Evolutionary conservation across 1,284 basidiomycete species (phyloP), one percentile per base, ranked within the genome.

Genomic region (Limonomyces culmigenus): DNA sequence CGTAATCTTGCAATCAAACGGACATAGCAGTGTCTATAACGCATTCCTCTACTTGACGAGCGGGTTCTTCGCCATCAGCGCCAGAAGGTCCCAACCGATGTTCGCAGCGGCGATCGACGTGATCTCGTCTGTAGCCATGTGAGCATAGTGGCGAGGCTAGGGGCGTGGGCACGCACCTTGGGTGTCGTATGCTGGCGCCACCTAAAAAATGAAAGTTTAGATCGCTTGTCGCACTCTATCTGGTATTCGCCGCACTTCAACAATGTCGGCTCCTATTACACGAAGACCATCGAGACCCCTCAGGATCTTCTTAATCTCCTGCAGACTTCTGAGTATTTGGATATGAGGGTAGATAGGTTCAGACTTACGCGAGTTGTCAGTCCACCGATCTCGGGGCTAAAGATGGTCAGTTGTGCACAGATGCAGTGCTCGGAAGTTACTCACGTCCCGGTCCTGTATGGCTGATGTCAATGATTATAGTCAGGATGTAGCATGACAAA

Each of bases 251-350:
- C 48, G 29, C 39, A 50, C 48, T 39, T 60, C 58, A 25, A 60
- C 58, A 19, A 60, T 49, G 45, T 60, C 57, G 11, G 54, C 51
- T 10, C 58, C 56, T 14, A 60, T 58, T 33, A 60, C 49, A 46
- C 59, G 56, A 34, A 60, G 50, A 29, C 54, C 54, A 2, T 49
- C 42, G 2, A 60, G 42, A 13, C 57, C 56, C 19, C 56, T 50
- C 5, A 62, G 48, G 40, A 62, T 58, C 38, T 54, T 53, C 43
- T 58, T 54, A 34, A 59, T 54, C 40, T 60, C 59, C 53, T 54
- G 39, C 23, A 18, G 29, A 32, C 2, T 16, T 18, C 31, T 12
- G 16, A 30, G 20, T 11, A 33, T 21, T 34, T 19, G 33, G 14
- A 11, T 25, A 20, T 10, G 4, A 21, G 15, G 16, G 19, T 19